Percentiles rank a stretch among this genome's conserved stretches.
These are phyloP conservation scores for Ensete ventricosum DNA, from an alignment of 176 grass and related monocot genomes.

Conservation along the genomic window DNA sequence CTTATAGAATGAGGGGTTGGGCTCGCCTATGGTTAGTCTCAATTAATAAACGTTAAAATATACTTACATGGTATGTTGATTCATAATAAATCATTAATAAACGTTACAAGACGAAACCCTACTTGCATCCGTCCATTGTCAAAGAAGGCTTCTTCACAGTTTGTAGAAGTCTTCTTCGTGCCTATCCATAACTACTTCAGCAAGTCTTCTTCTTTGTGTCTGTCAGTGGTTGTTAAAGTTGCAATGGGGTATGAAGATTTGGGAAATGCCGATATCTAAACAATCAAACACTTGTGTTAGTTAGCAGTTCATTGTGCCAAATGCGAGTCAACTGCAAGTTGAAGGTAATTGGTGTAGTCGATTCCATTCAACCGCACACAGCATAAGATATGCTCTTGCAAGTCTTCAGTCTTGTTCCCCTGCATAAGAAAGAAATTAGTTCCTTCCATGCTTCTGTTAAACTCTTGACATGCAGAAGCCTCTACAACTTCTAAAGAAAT, in stretches of 20 bases:
- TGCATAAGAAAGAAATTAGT: slow-evolving; percentile 21
- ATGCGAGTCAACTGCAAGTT: slow-evolving; percentile 36
- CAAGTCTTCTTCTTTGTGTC: background rate
- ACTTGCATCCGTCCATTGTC: background rate
- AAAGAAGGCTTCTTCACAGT: background rate
- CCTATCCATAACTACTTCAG: background rate
- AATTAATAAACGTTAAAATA: too few relatives aligned
- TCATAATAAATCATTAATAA: too few relatives aligned
- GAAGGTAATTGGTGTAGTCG: slow-evolving; percentile 69
- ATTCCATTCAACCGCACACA: slow-evolving; percentile 90
- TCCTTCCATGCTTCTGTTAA: background rate
- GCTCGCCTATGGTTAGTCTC: too few relatives aligned
- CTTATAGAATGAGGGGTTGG: too few relatives aligned
- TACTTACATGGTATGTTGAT: too few relatives aligned
- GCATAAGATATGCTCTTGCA: slow-evolving; percentile 84
- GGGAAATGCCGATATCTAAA: background rate
- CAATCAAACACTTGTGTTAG: background rate
- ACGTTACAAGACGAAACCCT: background rate
- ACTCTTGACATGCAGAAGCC: too few relatives aligned
- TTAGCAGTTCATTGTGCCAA: slow-evolving; percentile 17
- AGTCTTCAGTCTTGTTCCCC: slow-evolving; percentile 87
- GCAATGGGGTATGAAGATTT: background rate
- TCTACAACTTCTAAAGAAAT: background rate
- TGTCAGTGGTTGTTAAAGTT: background rate
- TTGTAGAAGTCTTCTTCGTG: background rate